Base-by-base conservation (phyloP, 768 basidiomycete genomes). In the Tulasnella sp. region DNA sequence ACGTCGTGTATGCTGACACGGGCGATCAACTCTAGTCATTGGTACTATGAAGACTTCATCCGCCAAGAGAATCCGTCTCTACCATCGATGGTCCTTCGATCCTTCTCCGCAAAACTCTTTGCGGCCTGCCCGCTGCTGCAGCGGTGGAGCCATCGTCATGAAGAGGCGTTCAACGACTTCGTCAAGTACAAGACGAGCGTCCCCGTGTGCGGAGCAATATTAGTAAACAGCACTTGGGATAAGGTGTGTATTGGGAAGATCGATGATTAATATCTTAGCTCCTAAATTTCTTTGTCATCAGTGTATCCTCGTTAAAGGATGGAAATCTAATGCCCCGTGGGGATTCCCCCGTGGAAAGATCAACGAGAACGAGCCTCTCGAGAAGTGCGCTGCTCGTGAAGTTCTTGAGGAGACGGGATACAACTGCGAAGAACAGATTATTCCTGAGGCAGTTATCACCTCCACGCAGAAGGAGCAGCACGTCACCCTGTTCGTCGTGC, bases 331-430 rank as follows among this genome's bases (percentile, higher is more conserved):
- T 28, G 94, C 98, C 2, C 95, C 96, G 9, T 99, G 98, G 98
- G 94, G 96, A n/a, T 99, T 99, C 86, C 98, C 98, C 9, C 95
- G 97, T 85, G 98, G 98, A n/a, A 99, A 99, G 87, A 99, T 99
- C 86, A 99, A 99, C 84, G 93, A 97, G 85, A 91, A 94, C 81
- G 98, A 99, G 85, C 91, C 93, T 11, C 90, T 92, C 79, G 89
- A 90, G 75, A 90, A 89, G 78, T 99, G 98, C 86, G 98, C 97
- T 2, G 89, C 94, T 78, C 92, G 98, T 85, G 98, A 99, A 88
- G 97, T 99, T 34, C 88, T 95, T 42, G 98, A 99, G 86, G 98
- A 99, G 87, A 98, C 96, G 0, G 98, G 98, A 20, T 99, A 94
- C 88, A 96, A 98, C 86, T 84, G 96, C 79, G 90, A 89, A 75